Base-by-base conservation (phyloP, 306 rosid genomes). In the Cucurbita maxima region DNA sequence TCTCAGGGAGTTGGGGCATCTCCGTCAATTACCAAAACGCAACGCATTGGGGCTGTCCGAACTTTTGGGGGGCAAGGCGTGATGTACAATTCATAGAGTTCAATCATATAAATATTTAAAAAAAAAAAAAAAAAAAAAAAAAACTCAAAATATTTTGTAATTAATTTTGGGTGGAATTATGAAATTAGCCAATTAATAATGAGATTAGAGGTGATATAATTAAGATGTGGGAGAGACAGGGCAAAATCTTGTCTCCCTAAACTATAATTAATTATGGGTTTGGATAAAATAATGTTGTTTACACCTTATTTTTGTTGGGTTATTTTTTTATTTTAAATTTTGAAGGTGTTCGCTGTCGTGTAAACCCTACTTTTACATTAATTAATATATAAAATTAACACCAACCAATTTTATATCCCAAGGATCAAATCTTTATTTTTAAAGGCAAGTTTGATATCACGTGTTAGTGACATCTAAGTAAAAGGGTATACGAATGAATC, bases 161-260 rank as follows among this genome's bases (percentile, higher is more conserved):
- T 25, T 69, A 25, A 48, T 20, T 20, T 45, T 25, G 41, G 41
- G 22, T 68, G 13, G 8, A 68, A 48, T 66, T 66, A 64, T 18
- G 53, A 11, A 64, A 43, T n/a, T 64, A 2, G 37, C 0, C 53
- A 20, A 68, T 45, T 22, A 15, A 47, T 68, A 47, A 25, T 25
- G 41, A 48, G 43, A 47, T 68, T 68, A 4, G 7, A 25, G 19
- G 19, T 13, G 43, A 47, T 68, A 68, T 47, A 47, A 47, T 68
- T 45, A 55, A 67, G 55, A 45, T 67, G 40, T 44, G 72, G 72
- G 7, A 44, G 72, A 61, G 47, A 36, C 48, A 38, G 0, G 9
- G 25, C 69, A 61, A 61, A 48, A 61, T 61, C 11, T 61, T 61
- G 69, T 61, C 69, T 61, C 47, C 67, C 69, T 37, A n/a, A 61